Evolutionary conservation across 73 alveolate genomes (phyloP), one percentile per base, ranked within the genome.

Genomic region (Halteria grandinella): DNA sequence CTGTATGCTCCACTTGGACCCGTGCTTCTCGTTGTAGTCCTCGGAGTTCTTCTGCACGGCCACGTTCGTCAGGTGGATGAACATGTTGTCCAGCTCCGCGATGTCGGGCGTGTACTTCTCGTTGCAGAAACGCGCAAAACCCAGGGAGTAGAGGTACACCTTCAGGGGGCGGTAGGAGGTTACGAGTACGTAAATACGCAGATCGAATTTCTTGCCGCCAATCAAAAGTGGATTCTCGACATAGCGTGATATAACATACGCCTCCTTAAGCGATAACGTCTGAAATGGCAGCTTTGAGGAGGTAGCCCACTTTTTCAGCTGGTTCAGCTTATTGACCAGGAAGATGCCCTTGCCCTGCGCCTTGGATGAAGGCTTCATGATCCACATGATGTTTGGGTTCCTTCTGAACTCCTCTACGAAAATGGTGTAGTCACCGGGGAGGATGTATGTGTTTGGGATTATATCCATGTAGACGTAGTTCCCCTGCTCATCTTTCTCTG

Each of bases 301-400:
- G 14, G 90, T 74, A 12, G 93, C 88, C 94, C 94, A 86, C 50
- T 79, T 86, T 64, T 77, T 63, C 29, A 86, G 80, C 64, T 80
- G 85, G 54, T 72, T 52, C 31, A 85, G 89, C 70, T 97, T 96
- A 57, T 97, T 96, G 44, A 97, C 95, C 33, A 97, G 89, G 87
- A 95, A 95, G 74, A 97, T 97, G 23, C 99, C 99, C 58, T 97
- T 94, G 17, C 99, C 99, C 80, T 97, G 97, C 50, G 99, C 95
- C 44, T 95, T 90, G 55, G 97, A 95, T 28, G 97, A 90, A 25
- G 99, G 99, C 73, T 97, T 97, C 90, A 97, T 96, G 58, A 97
- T 97, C 99, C 99, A 97, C 43, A 97, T 92, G 12, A 95, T 69
- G 86, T 96, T 94, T 24, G 99, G 99, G 77, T 93, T 92, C 63